phyloP scores from a whole-genome alignment of 2,329 filamentous ascomycete species.

The Chaetomiaceae sp. region DNA sequence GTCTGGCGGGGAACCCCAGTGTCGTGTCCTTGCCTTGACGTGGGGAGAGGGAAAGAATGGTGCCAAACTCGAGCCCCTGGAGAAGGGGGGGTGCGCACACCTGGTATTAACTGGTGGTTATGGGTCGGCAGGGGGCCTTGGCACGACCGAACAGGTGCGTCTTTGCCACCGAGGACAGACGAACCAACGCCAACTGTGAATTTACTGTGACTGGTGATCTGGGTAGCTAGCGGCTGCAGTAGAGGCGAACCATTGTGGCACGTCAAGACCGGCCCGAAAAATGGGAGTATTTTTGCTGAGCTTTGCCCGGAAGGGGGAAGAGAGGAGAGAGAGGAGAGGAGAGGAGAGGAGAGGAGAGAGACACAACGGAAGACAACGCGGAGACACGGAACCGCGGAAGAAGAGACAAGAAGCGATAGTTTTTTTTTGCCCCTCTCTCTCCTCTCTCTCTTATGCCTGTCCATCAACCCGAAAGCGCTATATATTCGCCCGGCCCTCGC shows the following conservation, averaged over 20 bases:
- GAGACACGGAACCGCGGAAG: too few relatives aligned
- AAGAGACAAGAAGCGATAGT: too few relatives aligned
- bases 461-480: constrained; percentile 16
- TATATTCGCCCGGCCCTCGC: constrained; percentile 11
- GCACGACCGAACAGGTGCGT: constrained; percentile 5
- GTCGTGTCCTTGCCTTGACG: not conserved
- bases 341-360: too few relatives aligned
- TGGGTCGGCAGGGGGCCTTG: constrained; percentile 1
- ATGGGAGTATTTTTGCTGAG: too few relatives aligned
- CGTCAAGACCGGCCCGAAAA: constrained; percentile 9
- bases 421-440: too few relatives aligned
- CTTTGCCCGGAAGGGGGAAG: too few relatives aligned
- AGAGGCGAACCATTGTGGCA: constrained; percentile 18
- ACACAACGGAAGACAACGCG: too few relatives aligned
- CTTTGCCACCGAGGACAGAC: constrained; percentile 9
- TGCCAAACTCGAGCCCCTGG: not conserved
- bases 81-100: not conserved
- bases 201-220: not conserved
- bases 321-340: too few relatives aligned
- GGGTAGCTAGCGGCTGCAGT: constrained; percentile 11
- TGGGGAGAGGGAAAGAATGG: not conserved
- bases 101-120: not conserved
- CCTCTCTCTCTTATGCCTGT: constrained; percentile 3
- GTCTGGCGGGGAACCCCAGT: not conserved
- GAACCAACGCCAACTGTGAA: not conserved